Base-by-base conservation (phyloP, 768 basidiomycete species). In the Boletus pseudo-olivaceus region DNA sequence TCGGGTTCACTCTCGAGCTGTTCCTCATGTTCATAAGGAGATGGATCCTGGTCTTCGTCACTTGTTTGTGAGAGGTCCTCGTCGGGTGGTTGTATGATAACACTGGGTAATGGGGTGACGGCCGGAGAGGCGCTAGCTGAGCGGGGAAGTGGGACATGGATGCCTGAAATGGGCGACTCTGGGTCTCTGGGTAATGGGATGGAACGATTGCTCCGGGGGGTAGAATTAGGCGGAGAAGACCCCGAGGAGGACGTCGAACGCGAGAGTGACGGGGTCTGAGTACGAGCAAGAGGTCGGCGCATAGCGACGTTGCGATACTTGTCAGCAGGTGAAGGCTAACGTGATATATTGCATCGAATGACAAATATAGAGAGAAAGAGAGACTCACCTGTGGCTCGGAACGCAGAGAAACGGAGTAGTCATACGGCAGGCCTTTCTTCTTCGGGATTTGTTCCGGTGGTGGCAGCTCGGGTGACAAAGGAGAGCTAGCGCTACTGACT, bases 241-340 rank as follows among this genome's bases (percentile, higher is more conserved):
- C 29, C 49, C 1, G 77, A 75, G 23, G 76, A 76, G 33, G 82
- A 78, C 0, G 79, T 77, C 1, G 84, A 86, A 47, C 78, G 79
- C 8, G 87, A 80, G 9, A 88, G 74, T 2, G 86, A 87, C 5
- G 87, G 87, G 5, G 85, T 87, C 27, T 86, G 81, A 19, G 75
- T 74, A 29, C 82, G 77, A 19, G 75, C 62, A 35, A 76, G 63
- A 17, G 80, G 76, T 52, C 76, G 77, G 32, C 85, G 81, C 46
- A 85, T 58, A 12, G 80, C 77, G 27, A 87, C 80, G 62, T 88
- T 83, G 10, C 82, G 82, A 66, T 78, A 83, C 56, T 80, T 85
- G 56, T 84, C 78, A 39, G 78, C 75, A 12, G 85, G 82, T 12
- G 86, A 86, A 12, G 75, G 70, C 86, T 88, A n/a, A 23, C n/a